Evolutionary conservation across 176 grass and related monocot species (phyloP).

Genomic region (Tillandsia leiboldiana): DNA sequence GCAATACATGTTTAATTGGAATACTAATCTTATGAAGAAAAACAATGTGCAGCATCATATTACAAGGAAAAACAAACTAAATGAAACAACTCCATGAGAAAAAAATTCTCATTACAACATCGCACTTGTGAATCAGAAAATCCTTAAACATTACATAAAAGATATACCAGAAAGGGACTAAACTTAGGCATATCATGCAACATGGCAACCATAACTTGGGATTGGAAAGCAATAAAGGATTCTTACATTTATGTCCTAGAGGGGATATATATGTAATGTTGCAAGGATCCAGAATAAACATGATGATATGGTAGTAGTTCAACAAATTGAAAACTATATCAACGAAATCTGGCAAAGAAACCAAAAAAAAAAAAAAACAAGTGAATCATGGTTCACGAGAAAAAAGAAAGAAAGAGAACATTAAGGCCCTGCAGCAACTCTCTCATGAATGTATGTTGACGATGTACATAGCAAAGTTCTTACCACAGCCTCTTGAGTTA

Average conservation of each 20-base stretch:
- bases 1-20: conserved; percentile 13
- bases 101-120: neutral
- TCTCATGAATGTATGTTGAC: no score
- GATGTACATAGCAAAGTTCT: no score
- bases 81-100: neutral
- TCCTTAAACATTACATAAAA: neutral
- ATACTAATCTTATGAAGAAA: neutral
- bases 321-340: neutral
- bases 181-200: neutral
- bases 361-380: neutral
- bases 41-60: neutral
- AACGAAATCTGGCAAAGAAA: neutral
- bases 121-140: neutral
- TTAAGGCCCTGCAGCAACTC: neutral
- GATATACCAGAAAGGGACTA: neutral
- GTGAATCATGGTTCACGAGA: neutral
- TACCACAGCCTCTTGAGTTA: no score
- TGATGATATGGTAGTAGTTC: neutral
- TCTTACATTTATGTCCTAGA: neutral
- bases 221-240: neutral
- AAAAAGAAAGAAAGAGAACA: neutral
- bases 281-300: neutral
- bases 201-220: neutral
- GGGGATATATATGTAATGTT: neutral
- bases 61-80: neutral